phyloP scores from a whole-genome alignment of 2,329 filamentous ascomycete species.

The Paraphoma chrysanthemicola region DNA sequence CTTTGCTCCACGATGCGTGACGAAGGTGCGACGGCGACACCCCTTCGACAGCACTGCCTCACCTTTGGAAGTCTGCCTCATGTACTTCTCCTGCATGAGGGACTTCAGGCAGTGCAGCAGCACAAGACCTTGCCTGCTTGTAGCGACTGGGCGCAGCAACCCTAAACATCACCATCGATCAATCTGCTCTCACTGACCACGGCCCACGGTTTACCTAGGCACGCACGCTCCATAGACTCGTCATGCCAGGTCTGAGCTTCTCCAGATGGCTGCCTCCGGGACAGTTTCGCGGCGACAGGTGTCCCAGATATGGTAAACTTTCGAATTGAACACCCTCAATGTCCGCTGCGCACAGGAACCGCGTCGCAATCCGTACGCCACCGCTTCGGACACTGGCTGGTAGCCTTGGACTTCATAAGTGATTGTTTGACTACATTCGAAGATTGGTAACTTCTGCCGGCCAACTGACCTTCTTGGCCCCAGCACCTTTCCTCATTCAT shows the following conservation, averaged over 20 bases:
- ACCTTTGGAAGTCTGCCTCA: not conserved
- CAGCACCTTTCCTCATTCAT: not conserved
- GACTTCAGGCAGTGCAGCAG: conserved; percentile 13
- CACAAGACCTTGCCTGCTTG: conserved; percentile 1
- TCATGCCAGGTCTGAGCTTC: too few relatives aligned
- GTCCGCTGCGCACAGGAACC: not conserved
- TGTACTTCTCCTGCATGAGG: conserved; percentile 4
- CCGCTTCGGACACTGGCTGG: not conserved
- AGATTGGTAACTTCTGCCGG: not conserved
- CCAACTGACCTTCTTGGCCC: not conserved
- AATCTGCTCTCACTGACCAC: too few relatives aligned
- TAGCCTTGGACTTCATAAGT: too few relatives aligned
- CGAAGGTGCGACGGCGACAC: not conserved
- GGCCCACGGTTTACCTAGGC: too few relatives aligned
- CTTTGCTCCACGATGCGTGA: not conserved
- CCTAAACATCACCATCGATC: not conserved
- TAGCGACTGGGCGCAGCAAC: not conserved
- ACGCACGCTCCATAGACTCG: too few relatives aligned
- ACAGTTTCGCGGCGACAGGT: too few relatives aligned
- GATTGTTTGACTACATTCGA: too few relatives aligned
- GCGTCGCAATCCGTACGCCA: not conserved
- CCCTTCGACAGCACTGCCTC: not conserved
- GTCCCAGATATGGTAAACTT: not conserved
- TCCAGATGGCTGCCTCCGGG: too few relatives aligned
- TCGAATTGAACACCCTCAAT: not conserved